Conservation (phyloP, 768 basidiomycete genomes). For the Glaciozyma antarctica region DNA sequence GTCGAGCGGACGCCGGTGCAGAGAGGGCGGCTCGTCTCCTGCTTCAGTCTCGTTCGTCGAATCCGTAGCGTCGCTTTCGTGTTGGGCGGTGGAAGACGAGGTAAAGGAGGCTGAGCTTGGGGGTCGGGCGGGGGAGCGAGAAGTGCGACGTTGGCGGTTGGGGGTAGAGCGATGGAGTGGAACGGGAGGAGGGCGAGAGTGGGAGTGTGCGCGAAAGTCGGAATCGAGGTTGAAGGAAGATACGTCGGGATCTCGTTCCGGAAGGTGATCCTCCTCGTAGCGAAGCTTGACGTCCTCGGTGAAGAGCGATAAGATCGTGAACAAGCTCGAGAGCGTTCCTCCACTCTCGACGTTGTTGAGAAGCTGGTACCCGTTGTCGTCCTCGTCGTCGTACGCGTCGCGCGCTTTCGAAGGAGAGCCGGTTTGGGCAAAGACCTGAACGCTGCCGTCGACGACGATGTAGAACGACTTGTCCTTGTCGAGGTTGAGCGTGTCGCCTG, state of each 20-base stretch:
- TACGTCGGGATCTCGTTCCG: not conserved
- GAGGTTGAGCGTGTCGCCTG: slow-evolving; percentile 85
- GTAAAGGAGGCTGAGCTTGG: not conserved
- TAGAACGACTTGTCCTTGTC: slow-evolving; percentile 93
- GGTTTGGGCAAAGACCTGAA: slow-evolving; percentile 76
- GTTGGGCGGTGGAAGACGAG: not conserved
- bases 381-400: slow-evolving; percentile 65
- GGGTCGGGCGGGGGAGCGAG: not conserved
- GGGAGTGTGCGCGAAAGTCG: no score
- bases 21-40: not conserved
- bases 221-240: not conserved
- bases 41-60: not conserved
- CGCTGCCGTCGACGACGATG: slow-evolving; percentile 94
- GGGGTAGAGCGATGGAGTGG: no score
- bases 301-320: slow-evolving; percentile 92
- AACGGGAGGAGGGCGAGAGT: no score
- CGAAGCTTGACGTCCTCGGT: slow-evolving; percentile 62
- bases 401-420: slow-evolving; percentile 26
- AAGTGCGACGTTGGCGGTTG: no score
- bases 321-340: slow-evolving; percentile 87
- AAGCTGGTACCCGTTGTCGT: slow-evolving; percentile 90
- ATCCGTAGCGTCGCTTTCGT: not conserved
- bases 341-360: slow-evolving; percentile 94
- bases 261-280: slow-evolving; percentile 57
- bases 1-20: not conserved